A percentile compares a stretch with the other conserved stretches of the same genome.
phyloP scores from a whole-genome alignment of 768 basidiomycete species.

The Royoungia palumana region DNA sequence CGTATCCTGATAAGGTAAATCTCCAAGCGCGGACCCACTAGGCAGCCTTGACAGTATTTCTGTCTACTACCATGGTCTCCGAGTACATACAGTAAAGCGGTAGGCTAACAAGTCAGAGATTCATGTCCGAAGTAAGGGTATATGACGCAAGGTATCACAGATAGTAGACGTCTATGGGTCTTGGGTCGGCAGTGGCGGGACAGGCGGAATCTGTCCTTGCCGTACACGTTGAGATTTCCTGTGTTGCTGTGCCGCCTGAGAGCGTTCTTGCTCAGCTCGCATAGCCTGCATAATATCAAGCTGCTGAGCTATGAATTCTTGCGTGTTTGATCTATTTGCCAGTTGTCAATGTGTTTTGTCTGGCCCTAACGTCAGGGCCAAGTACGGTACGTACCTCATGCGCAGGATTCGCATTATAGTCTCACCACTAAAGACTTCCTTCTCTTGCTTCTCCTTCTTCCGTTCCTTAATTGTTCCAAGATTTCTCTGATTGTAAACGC shows the following conservation, averaged over 20 bases:
- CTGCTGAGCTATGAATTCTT: slow-evolving; percentile 87
- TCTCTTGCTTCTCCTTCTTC: slow-evolving; percentile 83
- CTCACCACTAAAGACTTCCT: slow-evolving; percentile 74
- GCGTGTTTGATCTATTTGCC: slow-evolving; percentile 60
- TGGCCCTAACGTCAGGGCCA: not conserved
- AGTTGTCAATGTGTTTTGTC: slow-evolving; percentile 3
- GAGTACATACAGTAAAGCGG: not conserved
- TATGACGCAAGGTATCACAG: slow-evolving; percentile 25
- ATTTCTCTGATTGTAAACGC: slow-evolving; percentile 88
- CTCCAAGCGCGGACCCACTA: slow-evolving; percentile 4
- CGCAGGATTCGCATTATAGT: slow-evolving; percentile 92
- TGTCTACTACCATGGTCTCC: slow-evolving; percentile 3
- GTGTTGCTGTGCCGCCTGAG: slow-evolving; percentile 57
- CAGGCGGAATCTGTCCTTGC: slow-evolving; percentile 24
- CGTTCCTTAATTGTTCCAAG: slow-evolving; percentile 93
- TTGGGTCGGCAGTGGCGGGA: slow-evolving; percentile 31
- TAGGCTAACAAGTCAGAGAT: slow-evolving; percentile 2
- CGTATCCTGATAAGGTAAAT: slow-evolving; percentile 14
- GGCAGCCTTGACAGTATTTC: not conserved
- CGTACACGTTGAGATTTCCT: slow-evolving; percentile 57
- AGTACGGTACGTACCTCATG: slow-evolving; percentile 76
- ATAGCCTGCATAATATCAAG: slow-evolving; percentile 77
- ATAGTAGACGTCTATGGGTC: slow-evolving; percentile 11
- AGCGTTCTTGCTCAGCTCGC: slow-evolving; percentile 77
- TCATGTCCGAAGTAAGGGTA: slow-evolving; percentile 21